phyloP scores from a whole-genome alignment of 257 asterid species.

The Penstemon barbatus region DNA sequence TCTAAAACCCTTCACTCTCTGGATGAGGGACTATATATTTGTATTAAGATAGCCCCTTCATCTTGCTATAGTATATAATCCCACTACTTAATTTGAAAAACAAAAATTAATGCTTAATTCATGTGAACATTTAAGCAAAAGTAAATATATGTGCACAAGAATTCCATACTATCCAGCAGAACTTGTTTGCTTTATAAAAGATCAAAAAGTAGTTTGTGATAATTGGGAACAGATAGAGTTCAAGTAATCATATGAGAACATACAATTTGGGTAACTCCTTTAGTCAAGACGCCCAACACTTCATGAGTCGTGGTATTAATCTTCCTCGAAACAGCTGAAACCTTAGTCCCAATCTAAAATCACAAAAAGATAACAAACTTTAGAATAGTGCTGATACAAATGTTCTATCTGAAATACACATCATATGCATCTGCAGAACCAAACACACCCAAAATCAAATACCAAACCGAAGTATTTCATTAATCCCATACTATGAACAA shows the following conservation, averaged over 20 bases:
- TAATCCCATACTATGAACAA: neutral
- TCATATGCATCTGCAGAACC: conserved; percentile 2
- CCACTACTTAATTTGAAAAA: neutral
- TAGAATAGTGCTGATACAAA: no score
- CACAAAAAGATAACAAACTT: neutral
- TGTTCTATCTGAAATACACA: neutral
- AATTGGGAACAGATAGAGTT: conserved; percentile 21
- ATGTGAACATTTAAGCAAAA: neutral
- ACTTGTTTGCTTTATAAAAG: neutral
- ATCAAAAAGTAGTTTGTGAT: conserved; percentile 7
- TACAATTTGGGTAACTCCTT: conserved; percentile 81
- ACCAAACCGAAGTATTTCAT: no score
- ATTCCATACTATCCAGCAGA: neutral
- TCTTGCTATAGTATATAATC: neutral
- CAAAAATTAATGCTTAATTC: neutral
- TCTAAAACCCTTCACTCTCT: neutral
- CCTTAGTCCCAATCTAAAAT: conserved; percentile 83
- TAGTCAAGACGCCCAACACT: conserved; percentile 84
- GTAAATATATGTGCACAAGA: neutral
- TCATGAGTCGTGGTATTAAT: conserved; percentile 78
- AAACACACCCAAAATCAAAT: neutral
- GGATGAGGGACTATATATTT: neutral
- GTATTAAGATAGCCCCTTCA: neutral
- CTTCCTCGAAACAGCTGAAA: conserved; percentile 95
- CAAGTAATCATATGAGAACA: conserved; percentile 36